Evolutionary conservation across 371 early-diverging fungal genomes (phyloP).

Genomic region (Syncephalastrum contaminatum): DNA sequence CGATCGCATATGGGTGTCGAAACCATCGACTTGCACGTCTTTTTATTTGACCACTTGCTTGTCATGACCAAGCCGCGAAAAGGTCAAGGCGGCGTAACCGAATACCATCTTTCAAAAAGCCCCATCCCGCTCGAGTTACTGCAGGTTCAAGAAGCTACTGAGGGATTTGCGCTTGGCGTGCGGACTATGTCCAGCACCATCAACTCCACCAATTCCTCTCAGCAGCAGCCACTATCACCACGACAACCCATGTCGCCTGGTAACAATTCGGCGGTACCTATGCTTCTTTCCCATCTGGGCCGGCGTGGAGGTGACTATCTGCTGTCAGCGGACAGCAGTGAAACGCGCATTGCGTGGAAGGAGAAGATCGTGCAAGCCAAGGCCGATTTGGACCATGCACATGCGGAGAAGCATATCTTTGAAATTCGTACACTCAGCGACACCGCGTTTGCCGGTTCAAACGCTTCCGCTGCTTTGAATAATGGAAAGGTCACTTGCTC

Average conservation of each 20-base stretch:
- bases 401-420: conserved; percentile 53
- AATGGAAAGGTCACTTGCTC: conserved; percentile 63
- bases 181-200: conserved; percentile 14
- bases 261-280: neutral
- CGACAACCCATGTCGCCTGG: neutral
- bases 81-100: conserved; percentile 28
- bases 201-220: conserved; percentile 1
- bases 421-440: conserved; percentile 46
- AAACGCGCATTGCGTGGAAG: conserved; percentile 74
- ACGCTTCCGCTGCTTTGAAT: conserved; percentile 10
- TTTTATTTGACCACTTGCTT: conserved; percentile 84
- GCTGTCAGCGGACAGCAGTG: conserved; percentile 63
- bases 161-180: conserved; percentile 29
- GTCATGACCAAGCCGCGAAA: conserved; percentile 68
- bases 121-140: conserved; percentile 60
- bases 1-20: conserved; percentile 66
- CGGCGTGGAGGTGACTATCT: conserved; percentile 63
- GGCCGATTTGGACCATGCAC: conserved; percentile 31
- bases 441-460: conserved; percentile 22
- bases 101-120: conserved; percentile 57
- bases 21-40: conserved; percentile 65
- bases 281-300: conserved; percentile 68
- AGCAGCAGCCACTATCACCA: conserved; percentile 6
- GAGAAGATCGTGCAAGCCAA: conserved; percentile 75
- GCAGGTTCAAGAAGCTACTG: conserved; percentile 41